Base-by-base conservation (phyloP, 164 flowering plant genomes). In the Protea cynaroides region DNA sequence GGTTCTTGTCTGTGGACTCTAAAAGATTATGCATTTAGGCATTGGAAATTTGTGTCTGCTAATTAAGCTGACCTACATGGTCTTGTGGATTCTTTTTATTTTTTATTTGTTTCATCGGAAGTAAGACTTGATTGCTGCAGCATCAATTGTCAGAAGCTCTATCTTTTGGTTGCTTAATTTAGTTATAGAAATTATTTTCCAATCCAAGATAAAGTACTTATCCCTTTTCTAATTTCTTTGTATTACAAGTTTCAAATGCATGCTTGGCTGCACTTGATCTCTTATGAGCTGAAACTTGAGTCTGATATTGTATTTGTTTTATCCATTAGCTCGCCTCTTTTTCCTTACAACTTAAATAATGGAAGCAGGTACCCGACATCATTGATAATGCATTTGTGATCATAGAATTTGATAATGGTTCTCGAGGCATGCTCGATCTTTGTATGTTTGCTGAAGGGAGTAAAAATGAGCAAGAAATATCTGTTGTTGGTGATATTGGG, bases 401-500 rank as follows among this genome's bases (percentile, higher is more conserved):
- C 58, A 75, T 94, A 13, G 97, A 90, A 68, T 90, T 94, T 63
- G 91, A 89, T 18, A 90, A 89, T 81, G 96, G 95, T 62, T 78
- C 85, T 43, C 82, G 97, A 24, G 95, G 96, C 66, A 81, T 89
- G 96, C 92, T 90, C 25, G 97, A 90, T 61, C 92, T 89, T 46
- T 94, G 97, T 77, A 94, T 94, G 98, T 94, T 94, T 83, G 96
- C 96, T 64, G 98, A 90, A 83, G 98, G 96, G 59, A 89, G 91
- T 74, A 90, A 85, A 83, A 94, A 94, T 72, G 97, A 90, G 75
- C 98, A 93, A 78, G 98, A 90, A 80, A 93, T 93, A 71, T 86
- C 92, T 51, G 97, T 93, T 67, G 92, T 90, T 65, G 96, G 98
- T 63, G 85, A 89, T 38, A 62, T 68, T 63, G 98, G 97, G 55